phyloP scores from a whole-genome alignment of 257 asterid species.

The Przewalskia tangutica region DNA sequence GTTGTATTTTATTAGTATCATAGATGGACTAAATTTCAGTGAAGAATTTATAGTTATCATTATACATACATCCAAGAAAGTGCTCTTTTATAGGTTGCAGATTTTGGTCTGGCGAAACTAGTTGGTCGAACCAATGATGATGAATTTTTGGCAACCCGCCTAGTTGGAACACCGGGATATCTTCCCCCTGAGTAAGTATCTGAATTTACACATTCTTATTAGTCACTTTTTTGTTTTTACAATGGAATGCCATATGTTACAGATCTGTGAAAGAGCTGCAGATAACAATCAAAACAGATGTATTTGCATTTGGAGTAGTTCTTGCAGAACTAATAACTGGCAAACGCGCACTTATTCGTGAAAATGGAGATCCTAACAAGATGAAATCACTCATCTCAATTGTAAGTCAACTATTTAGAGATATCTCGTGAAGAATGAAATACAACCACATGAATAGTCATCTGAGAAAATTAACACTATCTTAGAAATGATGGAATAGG shows the following conservation, averaged over 20 bases:
- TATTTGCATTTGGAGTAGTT: slow-evolving; percentile 83
- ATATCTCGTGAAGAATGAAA: background rate
- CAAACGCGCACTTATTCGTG: slow-evolving; percentile 68
- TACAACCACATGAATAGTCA: background rate
- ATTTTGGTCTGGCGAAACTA: slow-evolving; percentile 81
- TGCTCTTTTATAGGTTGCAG: slow-evolving; percentile 50
- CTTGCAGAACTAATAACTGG: slow-evolving; percentile 81
- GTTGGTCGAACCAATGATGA: slow-evolving; percentile 61
- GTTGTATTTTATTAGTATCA: background rate
- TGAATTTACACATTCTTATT: background rate
- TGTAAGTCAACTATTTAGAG: slow-evolving; percentile 33
- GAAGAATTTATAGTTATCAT: background rate
- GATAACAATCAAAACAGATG: slow-evolving; percentile 77
- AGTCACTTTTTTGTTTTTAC: background rate
- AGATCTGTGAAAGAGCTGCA: slow-evolving; percentile 83
- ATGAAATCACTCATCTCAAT: slow-evolving; percentile 71
- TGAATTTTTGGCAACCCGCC: slow-evolving; percentile 56
- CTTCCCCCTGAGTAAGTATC: slow-evolving; percentile 81
- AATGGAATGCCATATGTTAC: background rate
- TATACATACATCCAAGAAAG: background rate
- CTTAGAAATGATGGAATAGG: background rate
- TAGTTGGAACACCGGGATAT: slow-evolving; percentile 90
- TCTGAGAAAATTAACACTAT: background rate
- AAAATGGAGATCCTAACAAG: slow-evolving; percentile 43
- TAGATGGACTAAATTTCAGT: background rate